Evolutionary conservation across 1,284 basidiomycete genomes (phyloP).

Genomic region (Moesziomyces parantarcticus): DNA sequence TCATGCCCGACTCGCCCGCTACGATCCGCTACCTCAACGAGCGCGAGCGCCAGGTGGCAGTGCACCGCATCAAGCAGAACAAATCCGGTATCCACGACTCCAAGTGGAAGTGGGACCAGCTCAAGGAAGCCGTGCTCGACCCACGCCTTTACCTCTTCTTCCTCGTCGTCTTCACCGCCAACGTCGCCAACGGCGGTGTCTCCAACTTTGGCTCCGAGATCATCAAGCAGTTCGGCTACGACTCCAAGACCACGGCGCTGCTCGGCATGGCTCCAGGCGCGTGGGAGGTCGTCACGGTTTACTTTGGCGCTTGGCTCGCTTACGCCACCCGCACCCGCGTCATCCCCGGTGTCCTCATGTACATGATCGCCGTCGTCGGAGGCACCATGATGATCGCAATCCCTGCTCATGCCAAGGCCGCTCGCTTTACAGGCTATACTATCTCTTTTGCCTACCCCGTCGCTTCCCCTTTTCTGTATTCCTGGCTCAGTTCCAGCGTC

Average conservation of each 20-base stretch:
- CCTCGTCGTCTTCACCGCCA: conserved; percentile 40
- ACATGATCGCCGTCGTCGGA: conserved; percentile 53
- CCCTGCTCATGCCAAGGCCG: conserved; percentile 19
- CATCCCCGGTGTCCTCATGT: conserved; percentile 57
- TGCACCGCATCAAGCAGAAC: conserved; percentile 73
- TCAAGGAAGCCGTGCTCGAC: conserved; percentile 72
- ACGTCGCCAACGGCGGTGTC: conserved; percentile 56
- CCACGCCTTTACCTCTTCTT: conserved; percentile 67
- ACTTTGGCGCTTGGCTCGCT: conserved; percentile 52
- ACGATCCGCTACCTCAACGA: conserved; percentile 67
- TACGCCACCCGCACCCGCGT: conserved; percentile 39
- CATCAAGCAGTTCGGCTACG: conserved; percentile 62
- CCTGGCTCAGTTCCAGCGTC: conserved; percentile 42
- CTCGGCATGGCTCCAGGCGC: conserved; percentile 62
- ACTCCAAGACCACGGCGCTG: conserved; percentile 55
- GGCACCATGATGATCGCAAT: conserved; percentile 55
- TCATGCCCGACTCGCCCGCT: conserved; percentile 55
- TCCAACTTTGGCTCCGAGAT: conserved; percentile 63
- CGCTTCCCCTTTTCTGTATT: conserved; percentile 46
- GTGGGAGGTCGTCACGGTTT: conserved; percentile 54
- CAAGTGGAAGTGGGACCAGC: conserved; percentile 72
- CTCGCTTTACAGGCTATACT: conserved; percentile 29
- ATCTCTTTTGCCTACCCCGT: conserved; percentile 33
- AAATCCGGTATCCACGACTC: conserved; percentile 73
- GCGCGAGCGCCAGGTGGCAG: conserved; percentile 72